Evolutionary conservation across 2,329 filamentous ascomycete species (phyloP).

Genomic region (Lasiodiplodia hormozganensis): DNA sequence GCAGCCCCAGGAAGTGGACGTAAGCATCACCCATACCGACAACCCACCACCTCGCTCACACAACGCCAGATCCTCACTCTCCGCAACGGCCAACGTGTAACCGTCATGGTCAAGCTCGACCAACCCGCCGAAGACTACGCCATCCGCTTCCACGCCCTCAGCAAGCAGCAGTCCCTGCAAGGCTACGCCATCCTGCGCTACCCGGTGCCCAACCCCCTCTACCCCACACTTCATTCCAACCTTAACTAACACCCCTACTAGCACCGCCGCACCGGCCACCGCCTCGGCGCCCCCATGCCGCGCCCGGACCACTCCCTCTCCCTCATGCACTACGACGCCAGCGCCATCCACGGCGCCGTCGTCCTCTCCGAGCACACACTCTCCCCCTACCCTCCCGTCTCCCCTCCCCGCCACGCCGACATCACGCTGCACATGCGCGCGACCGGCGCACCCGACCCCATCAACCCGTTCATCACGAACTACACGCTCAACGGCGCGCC

Average conservation of each 20-base stretch:
- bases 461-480: conserved; percentile 33
- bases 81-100: background rate
- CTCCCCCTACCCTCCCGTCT: conserved; percentile 7
- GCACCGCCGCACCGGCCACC: conserved; percentile 9
- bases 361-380: conserved; percentile 13
- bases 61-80: background rate
- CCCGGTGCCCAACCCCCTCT: background rate
- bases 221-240: background rate
- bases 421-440: conserved; percentile 33
- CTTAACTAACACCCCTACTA: background rate
- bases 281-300: background rate
- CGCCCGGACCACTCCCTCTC: background rate
- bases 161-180: conserved; percentile 1
- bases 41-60: background rate
- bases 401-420: conserved; percentile 29
- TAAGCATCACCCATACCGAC: background rate
- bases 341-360: background rate
- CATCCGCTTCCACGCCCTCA: conserved; percentile 12
- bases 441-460: conserved; percentile 33
- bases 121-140: background rate
- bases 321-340: background rate
- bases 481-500: conserved; percentile 34
- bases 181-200: conserved; percentile 13
- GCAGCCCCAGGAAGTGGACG: background rate
- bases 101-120: conserved; percentile 8